phyloP scores from a whole-genome alignment of 2,329 filamentous ascomycete genomes.

The Grosmannia clavigera region DNA sequence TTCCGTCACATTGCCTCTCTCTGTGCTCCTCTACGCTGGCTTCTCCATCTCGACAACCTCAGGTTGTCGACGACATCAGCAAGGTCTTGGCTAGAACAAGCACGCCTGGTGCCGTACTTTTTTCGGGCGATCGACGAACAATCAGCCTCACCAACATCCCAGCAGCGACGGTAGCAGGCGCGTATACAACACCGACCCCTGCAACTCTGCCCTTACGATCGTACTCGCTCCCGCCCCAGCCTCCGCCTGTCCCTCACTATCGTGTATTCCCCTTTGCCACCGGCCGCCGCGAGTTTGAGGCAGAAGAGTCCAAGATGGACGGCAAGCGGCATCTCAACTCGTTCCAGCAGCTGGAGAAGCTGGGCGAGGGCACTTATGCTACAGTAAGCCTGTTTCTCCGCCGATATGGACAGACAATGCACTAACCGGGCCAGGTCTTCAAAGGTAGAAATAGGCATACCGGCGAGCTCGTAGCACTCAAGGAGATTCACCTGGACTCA shows the following conservation, averaged over 20 bases:
- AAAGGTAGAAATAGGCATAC: conserved; percentile 93
- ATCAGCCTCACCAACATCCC: conserved; percentile 15
- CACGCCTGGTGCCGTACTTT: conserved; percentile 27
- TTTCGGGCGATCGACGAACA: conserved; percentile 18
- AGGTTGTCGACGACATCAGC: conserved; percentile 7
- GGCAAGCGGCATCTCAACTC: conserved; percentile 86
- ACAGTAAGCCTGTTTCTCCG: conserved; percentile 51
- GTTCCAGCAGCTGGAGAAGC: conserved; percentile 98
- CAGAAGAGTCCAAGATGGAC: conserved; percentile 51
- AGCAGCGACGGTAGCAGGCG: background rate
- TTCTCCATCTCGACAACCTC: conserved; percentile 9
- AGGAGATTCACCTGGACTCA: conserved; percentile 97
- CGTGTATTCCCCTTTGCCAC: conserved; percentile 12
- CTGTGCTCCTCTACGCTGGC: conserved; percentile 11
- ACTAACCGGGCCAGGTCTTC: conserved; percentile 57
- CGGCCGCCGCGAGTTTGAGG: conserved; percentile 6
- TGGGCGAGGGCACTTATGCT: conserved; percentile 96
- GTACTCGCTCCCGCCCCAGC: conserved; percentile 17
- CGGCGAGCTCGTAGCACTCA: conserved; percentile 88
- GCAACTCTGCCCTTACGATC: background rate
- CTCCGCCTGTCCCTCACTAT: conserved; percentile 18
- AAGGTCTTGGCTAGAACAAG: conserved; percentile 14
- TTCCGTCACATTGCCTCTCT: background rate
- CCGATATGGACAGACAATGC: too few relatives aligned
- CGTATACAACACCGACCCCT: background rate